Evolutionary conservation across 2,329 filamentous ascomycete genomes (phyloP).

Genomic region (Microsporum audouinii): DNA sequence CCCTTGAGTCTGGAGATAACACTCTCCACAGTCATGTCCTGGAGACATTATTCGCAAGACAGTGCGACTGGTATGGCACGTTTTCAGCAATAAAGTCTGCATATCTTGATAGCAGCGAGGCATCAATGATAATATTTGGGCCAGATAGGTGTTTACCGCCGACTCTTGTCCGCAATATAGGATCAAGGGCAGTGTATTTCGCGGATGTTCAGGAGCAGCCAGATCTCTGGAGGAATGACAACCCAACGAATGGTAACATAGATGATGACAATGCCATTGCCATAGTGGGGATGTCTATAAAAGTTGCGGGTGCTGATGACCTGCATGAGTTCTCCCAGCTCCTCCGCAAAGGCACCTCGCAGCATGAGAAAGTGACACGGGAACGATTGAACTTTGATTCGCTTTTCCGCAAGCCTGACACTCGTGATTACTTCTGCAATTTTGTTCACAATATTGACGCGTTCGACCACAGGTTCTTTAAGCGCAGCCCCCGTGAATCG

Average conservation of each 20-base stretch:
- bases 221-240: neutral
- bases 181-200: neutral
- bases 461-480: slow-evolving; percentile 24
- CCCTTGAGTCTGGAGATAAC: neutral
- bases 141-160: slow-evolving; percentile 28
- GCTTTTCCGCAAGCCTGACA: slow-evolving; percentile 1
- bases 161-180: slow-evolving; percentile 19
- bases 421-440: slow-evolving; percentile 7
- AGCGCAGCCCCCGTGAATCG: slow-evolving; percentile 12
- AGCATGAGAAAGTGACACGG: neutral
- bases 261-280: slow-evolving; percentile 1
- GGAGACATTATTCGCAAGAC: slow-evolving; percentile 26
- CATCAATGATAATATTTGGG: slow-evolving; percentile 26
- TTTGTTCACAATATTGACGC: slow-evolving; percentile 14
- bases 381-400: slow-evolving; percentile 8
- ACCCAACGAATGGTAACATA: neutral
- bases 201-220: neutral
- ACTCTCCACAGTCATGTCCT: slow-evolving; percentile 23
- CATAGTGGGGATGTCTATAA: slow-evolving; percentile 3
- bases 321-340: slow-evolving; percentile 5
- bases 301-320: slow-evolving; percentile 1
- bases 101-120: slow-evolving; percentile 7
- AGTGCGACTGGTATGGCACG: slow-evolving; percentile 26
- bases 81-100: slow-evolving; percentile 16
- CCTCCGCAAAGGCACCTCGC: neutral